phyloP scores from a whole-genome alignment of 768 basidiomycete species.

The Agrocybe pediades region DNA sequence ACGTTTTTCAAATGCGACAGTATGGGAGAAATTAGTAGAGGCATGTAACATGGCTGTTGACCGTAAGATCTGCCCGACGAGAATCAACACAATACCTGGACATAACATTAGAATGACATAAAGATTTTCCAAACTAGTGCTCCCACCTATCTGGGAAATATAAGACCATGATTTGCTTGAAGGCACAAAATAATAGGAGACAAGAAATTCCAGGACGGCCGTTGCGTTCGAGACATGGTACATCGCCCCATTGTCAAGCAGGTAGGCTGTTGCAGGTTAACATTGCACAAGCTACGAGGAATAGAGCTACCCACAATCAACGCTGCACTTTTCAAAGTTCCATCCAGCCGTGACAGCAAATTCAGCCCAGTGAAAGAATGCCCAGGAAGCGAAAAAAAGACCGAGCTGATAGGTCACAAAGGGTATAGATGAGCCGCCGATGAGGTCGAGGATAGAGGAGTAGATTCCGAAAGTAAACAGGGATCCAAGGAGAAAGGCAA shows the following conservation, averaged over 20 bases:
- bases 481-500: conserved; percentile 86
- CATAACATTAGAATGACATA: background rate
- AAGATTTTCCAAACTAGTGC: background rate
- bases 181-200: conserved; percentile 69
- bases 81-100: conserved; percentile 64
- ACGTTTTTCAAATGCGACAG: conserved; percentile 75
- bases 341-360: conserved; percentile 95
- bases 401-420: conserved; percentile 80
- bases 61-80: conserved; percentile 76
- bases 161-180: conserved; percentile 60
- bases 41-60: conserved; percentile 98
- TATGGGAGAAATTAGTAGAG: conserved; percentile 89
- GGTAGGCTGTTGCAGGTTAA: conserved; percentile 63
- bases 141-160: conserved; percentile 60
- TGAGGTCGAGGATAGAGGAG: conserved; percentile 50
- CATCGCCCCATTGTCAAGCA: conserved; percentile 84
- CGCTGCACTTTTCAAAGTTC: conserved; percentile 89
- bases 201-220: conserved; percentile 80
- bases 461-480: conserved; percentile 60
- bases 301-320: conserved; percentile 76
- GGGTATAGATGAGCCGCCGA: conserved; percentile 44
- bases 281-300: background rate
- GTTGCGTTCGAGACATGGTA: conserved; percentile 85
- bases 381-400: conserved; percentile 82
- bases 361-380: conserved; percentile 91